Base-by-base conservation (phyloP, 2,329 filamentous ascomycete species). In the Pseudocercospora ulei region DNA sequence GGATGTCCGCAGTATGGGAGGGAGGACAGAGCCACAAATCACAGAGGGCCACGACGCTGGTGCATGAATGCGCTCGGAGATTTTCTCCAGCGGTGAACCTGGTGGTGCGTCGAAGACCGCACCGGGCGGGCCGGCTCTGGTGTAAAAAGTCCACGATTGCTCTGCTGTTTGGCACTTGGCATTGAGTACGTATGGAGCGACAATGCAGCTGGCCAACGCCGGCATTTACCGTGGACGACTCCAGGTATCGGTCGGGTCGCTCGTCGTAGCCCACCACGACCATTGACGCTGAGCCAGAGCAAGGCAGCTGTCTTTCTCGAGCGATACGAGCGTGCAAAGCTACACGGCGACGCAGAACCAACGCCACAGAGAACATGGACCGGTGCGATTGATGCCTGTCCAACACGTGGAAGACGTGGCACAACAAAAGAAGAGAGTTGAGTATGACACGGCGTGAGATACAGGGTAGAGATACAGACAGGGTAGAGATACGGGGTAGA, bases 41-140 rank as follows among this genome's bases (percentile, higher is more conserved):
- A 34, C 39, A 39, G 14, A 26, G 19, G n/a, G 34, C 34, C 39
- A 35, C 11, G 22, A 33, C 16, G 23, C 39, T 38, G 39, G 41
- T 36, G n/a, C n/a, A n/a, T n/a, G n/a, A n/a, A 43, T 34, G 41
- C 39, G 44, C 33, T 49, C 44, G 44, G 47, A 44, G 35, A 43
- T 34, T 47, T 47, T 37, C 16, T 31, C 43, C 37, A 26, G 16
- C 30, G 16, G 23, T 39, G 30, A 23, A 12, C 35, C 37, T 47
- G 36, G 44, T 45, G 23, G 40, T 36, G 24, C 29, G 24, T 25
- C 20, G 28, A 17, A 34, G 29, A 22, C 19, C 29, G 30, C 36
- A 17, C 26, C 14, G 26, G 33, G 30, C 29, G 19, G 23, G 42
- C 37, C 13, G 26, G n/a, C 29, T 41, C 35, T 35, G 28, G 31